Evolutionary conservation across 345 rosid genomes (phyloP).

Genomic region (Eucalyptus pauciflora): DNA sequence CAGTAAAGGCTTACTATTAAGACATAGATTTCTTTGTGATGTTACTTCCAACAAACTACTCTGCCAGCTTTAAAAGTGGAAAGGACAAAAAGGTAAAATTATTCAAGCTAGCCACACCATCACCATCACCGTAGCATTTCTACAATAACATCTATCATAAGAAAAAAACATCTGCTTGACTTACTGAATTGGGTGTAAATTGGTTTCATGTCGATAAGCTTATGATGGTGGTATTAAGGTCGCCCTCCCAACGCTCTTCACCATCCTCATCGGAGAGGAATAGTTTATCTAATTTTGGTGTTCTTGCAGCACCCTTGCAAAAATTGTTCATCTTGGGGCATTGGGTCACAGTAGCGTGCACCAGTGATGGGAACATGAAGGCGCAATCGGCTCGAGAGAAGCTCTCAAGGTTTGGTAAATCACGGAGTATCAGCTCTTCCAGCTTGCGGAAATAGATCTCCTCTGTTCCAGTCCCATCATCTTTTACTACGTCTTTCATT

Average conservation of each 20-base stretch:
- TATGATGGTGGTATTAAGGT: background rate
- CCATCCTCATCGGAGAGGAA: background rate
- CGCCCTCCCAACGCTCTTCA: background rate
- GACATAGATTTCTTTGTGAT: background rate
- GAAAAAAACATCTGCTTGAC: background rate
- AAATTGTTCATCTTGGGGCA: too few relatives aligned
- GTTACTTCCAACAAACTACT: background rate
- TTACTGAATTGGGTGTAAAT: background rate
- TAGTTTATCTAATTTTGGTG: background rate
- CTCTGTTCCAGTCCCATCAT: background rate
- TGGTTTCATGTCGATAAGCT: background rate
- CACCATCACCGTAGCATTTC: background rate
- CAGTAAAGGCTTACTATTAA: background rate
- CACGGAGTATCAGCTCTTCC: background rate
- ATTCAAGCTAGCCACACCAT: background rate
- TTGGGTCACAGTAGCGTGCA: too few relatives aligned
- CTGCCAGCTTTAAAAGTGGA: background rate
- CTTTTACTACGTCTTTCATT: background rate
- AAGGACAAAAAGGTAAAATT: background rate
- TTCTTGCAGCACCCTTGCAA: background rate
- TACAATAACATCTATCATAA: background rate
- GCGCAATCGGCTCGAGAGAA: too few relatives aligned
- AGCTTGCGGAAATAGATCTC: background rate
- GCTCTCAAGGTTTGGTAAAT: too few relatives aligned
- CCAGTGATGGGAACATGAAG: too few relatives aligned